Conservation (phyloP, 2,329 filamentous ascomycete species). For the Penicillium sp. region DNA sequence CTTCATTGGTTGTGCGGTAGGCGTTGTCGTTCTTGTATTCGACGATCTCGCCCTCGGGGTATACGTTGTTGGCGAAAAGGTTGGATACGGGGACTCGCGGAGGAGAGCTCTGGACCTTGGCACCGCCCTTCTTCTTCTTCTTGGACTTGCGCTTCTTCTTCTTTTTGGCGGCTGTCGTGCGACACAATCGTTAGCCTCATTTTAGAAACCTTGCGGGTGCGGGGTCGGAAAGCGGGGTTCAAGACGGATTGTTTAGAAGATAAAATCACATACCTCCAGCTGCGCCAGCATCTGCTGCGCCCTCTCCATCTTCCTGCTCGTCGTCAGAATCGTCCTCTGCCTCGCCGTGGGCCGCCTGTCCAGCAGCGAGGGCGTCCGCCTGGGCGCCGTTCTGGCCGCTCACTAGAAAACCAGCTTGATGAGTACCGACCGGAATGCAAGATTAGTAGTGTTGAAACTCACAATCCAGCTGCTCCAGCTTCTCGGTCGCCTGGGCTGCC, state of each 20-base stretch:
- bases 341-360: slow-evolving; percentile 50
- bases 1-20: slow-evolving; percentile 80
- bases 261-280: slow-evolving; percentile 41
- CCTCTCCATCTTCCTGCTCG: slow-evolving; percentile 57
- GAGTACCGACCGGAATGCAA: slow-evolving; percentile 17
- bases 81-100: slow-evolving; percentile 75
- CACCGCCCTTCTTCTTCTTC: slow-evolving; percentile 67
- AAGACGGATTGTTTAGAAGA: neutral
- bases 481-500: slow-evolving; percentile 51
- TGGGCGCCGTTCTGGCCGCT: slow-evolving; percentile 47
- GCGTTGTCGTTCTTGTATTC: slow-evolving; percentile 79
- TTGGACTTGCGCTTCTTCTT: slow-evolving; percentile 84
- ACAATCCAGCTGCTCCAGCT: slow-evolving; percentile 51
- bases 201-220: slow-evolving; percentile 6
- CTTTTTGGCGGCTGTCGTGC: slow-evolving; percentile 63
- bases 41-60: slow-evolving; percentile 78
- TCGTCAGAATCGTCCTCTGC: slow-evolving; percentile 63
- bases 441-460: slow-evolving; percentile 23
- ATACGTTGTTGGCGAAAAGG: slow-evolving; percentile 74
- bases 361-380: slow-evolving; percentile 39
- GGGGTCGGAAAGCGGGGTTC: slow-evolving; percentile 10
- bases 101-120: slow-evolving; percentile 76
- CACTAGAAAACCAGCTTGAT: slow-evolving; percentile 41
- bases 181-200: slow-evolving; percentile 17
- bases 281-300: slow-evolving; percentile 46